Evolutionary conservation across 169 alveolate species (phyloP).

Genomic region (Besnoitia besnoiti): DNA sequence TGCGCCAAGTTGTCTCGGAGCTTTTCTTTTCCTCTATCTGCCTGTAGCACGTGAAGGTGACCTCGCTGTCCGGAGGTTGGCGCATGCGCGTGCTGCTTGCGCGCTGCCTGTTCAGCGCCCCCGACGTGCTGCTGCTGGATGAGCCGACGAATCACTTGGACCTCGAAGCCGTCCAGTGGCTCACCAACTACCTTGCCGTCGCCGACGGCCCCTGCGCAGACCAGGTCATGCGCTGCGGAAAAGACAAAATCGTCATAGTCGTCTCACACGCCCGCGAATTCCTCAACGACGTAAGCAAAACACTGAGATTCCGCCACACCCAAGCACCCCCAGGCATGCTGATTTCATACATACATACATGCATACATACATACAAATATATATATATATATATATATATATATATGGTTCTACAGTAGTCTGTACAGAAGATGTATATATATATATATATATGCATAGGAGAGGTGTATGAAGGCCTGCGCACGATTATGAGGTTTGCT

Average conservation of each 20-base stretch:
- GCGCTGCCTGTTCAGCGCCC: conserved; percentile 86
- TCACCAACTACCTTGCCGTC: conserved; percentile 89
- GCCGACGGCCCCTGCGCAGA: neutral
- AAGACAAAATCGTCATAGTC: conserved; percentile 92
- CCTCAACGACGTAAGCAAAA: conserved; percentile 87
- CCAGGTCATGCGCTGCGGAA: conserved; percentile 64
- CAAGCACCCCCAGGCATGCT: no score
- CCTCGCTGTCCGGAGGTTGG: conserved; percentile 57
- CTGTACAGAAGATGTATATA: no score
- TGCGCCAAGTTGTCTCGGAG: conserved; percentile 72
- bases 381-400: no score
- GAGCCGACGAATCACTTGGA: conserved; percentile 95
- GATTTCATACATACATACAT: no score
- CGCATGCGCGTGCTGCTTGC: conserved; percentile 70
- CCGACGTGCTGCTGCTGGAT: conserved; percentile 91
- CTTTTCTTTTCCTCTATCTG: conserved; percentile 38
- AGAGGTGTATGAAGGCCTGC: no score
- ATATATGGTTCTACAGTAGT: no score
- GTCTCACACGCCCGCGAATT: conserved; percentile 97
- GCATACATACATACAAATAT: no score
- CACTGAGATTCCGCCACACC: no score
- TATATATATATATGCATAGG: no score
- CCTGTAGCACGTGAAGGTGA: conserved; percentile 52
- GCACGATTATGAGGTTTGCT: no score
- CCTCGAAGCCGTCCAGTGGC: conserved; percentile 96